Base-by-base conservation (phyloP, 768 basidiomycete genomes). In the Leccinum rimulosum region DNA sequence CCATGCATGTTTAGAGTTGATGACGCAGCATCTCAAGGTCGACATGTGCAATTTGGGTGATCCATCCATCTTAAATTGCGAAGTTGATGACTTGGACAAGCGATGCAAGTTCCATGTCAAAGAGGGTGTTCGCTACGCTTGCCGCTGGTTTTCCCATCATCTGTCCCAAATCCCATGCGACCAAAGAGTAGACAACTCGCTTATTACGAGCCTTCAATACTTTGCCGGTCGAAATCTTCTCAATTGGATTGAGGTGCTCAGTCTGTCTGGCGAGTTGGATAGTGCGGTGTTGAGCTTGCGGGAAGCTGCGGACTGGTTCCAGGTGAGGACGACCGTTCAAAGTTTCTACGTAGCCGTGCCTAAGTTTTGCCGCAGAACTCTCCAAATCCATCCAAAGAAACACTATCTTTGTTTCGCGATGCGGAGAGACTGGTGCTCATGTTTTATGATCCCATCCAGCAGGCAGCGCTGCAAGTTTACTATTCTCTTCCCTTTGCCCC, bases 171-270 rank as follows among this genome's bases (percentile, higher is more conserved):
- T 66, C 15, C 58, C 57, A 27, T 56, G 56, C 48, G 55, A 61
- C 43, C 31, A 6, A 17, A 50, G 1, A 25, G 45, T 30, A 36
- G 52, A 66, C 22, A 47, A 54, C 15, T 25, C 47, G 10, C 61
- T 66, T 17, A 2, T 66, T 35, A 38, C 45, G 1, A 35, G 35
- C 54, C 45, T 66, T 28, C 65, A 61, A 33, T 30, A 28, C 19
- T 66, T 66, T 11, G 59, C 52, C 27, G 54, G 28, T 3, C 28
- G 22, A 51, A 54, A 49, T 48, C 50, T 66, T 30, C 52, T 66
- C 14, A 58, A 59, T 47, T 66, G 65, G 65, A 60, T 66, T 10
- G 65, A 66, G 31, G 62, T 65, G 3, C 61, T 67, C 36, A 66
- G 65, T 50, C 31, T 66, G 7, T 57, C 56, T 19, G 65, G 65